Conservation (phyloP, 192 early-diverging fungal species). For the Funneliformis geosporum region DNA sequence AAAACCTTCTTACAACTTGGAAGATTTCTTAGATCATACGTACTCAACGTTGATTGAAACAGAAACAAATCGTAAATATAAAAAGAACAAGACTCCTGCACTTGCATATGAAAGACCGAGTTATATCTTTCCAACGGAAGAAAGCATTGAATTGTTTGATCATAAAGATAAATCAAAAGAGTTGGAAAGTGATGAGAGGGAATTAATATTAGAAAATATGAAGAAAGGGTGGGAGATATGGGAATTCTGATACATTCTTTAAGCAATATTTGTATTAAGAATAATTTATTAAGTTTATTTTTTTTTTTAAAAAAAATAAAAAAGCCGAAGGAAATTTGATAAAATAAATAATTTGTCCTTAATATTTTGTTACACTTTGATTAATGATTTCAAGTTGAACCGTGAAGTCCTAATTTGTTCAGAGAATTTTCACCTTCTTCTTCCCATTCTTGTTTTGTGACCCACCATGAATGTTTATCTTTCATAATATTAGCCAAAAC, state of each 20-base stretch:
- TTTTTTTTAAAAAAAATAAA: no score
- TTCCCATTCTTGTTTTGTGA: slow-evolving; percentile 92
- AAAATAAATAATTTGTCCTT: no score
- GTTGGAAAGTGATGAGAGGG: neutral
- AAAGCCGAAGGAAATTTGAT: no score
- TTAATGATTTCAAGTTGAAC: neutral
- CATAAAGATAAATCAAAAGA: neutral
- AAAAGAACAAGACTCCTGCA: slow-evolving; percentile 58
- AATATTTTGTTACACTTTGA: no score
- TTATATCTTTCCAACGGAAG: slow-evolving; percentile 40
- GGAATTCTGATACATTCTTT: neutral
- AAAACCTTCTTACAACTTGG: slow-evolving; percentile 84
- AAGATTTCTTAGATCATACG: slow-evolving; percentile 96
- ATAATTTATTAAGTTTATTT: no score
- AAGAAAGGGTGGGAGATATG: slow-evolving; percentile 9
- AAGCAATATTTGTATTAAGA: neutral
- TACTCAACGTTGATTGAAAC: slow-evolving; percentile 65
- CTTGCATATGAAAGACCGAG: slow-evolving; percentile 56
- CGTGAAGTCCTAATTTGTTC: slow-evolving; percentile 51
- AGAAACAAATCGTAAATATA: slow-evolving; percentile 49
- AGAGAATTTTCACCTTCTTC: slow-evolving; percentile 82
- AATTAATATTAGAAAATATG: neutral
- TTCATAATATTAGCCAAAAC: slow-evolving; percentile 96
- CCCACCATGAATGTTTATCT: slow-evolving; percentile 86
- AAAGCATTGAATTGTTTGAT: neutral